A percentile compares a stretch with the other conserved stretches of the same genome.
phyloP scores from a whole-genome alignment of 2,329 filamentous ascomycete genomes.

The Fusarium proliferatum region DNA sequence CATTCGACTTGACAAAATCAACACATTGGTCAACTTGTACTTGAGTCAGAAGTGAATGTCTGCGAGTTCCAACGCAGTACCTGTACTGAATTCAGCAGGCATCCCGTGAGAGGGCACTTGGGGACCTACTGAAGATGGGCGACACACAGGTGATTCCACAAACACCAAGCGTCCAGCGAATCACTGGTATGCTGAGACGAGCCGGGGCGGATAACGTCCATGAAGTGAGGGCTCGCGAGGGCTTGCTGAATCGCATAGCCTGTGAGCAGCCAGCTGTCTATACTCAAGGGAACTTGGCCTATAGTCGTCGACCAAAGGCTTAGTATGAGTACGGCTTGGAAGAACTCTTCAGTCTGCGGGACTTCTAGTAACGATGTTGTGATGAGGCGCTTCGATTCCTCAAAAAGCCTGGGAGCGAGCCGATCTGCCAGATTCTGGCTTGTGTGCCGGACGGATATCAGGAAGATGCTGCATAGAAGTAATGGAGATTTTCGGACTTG shows the following conservation, averaged over 20 bases:
- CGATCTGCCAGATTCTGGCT: constrained; percentile 38
- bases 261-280: constrained; percentile 45
- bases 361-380: constrained; percentile 25
- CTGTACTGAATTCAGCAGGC: neutral
- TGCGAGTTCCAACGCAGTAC: constrained; percentile 44
- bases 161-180: constrained; percentile 29
- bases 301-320: constrained; percentile 46
- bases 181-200: neutral
- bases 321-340: constrained; percentile 41
- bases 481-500: constrained; percentile 30
- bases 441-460: constrained; percentile 43
- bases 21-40: constrained; percentile 38
- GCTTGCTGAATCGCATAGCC: constrained; percentile 44
- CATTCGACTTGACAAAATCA: constrained; percentile 11
- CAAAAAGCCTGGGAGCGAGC: constrained; percentile 39
- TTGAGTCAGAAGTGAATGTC: constrained; percentile 35
- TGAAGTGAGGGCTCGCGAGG: constrained; percentile 38
- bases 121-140: constrained; percentile 43
- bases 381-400: constrained; percentile 39
- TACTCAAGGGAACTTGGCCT: constrained; percentile 42
- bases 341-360: constrained; percentile 36
- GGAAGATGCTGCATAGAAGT: constrained; percentile 41
- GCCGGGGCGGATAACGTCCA: neutral
- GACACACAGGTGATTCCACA: constrained; percentile 46
- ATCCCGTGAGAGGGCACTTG: fast-evolving